Base-by-base conservation (phyloP, 441 rosid species). In the Populus trichocarpa region DNA sequence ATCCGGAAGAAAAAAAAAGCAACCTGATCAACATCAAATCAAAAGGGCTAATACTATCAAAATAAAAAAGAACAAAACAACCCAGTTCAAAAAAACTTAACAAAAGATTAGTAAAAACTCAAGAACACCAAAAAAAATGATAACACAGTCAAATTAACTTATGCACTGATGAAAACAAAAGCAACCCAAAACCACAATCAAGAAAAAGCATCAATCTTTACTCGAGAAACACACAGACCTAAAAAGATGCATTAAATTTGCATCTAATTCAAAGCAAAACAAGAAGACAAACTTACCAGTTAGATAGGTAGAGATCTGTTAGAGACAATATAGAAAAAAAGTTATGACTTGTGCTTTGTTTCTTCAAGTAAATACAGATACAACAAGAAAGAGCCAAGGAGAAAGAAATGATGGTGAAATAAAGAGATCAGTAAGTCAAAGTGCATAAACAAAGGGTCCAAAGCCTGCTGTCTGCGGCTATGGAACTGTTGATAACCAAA, bases 281-380 rank as follows among this genome's bases (percentile, higher is more conserved):
- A 66, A 16, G 42, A 38, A 73, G 65, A 78, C 70, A 61, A 78
- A 35, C 82, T 72, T 76, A 87, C 88, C 79, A 59, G 83, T n/a
- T 35, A 66, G n/a, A 70, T 53, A 53, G n/a, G 7, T 53, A 6
- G 61, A 53, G 61, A 53, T 53, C 61, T 53, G 59, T 16, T n/a
- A 53, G n/a, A 53, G 61, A 53, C 61, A 16, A 53, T 53, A 53
- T 6, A 30, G 32, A 30, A 30, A 30, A 30, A 3, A 30, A 30
- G 3, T 30, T 53, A 16, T 53, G 61, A 53, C 38, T 32, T 35
- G 30, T 18, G 35, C 20, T 36, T 66, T 42, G 67, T 32, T 36
- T 50, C 53, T 53, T 25, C 66, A 64, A 14, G 30, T 57, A 67
- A 22, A 77, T 18, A 26, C 20, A 50, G 38, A 38, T 25, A 67